These are phyloP conservation scores for Akanthomyces uredinophilus DNA, from an alignment of 2,329 filamentous ascomycete species.

Conservation along the genomic window DNA sequence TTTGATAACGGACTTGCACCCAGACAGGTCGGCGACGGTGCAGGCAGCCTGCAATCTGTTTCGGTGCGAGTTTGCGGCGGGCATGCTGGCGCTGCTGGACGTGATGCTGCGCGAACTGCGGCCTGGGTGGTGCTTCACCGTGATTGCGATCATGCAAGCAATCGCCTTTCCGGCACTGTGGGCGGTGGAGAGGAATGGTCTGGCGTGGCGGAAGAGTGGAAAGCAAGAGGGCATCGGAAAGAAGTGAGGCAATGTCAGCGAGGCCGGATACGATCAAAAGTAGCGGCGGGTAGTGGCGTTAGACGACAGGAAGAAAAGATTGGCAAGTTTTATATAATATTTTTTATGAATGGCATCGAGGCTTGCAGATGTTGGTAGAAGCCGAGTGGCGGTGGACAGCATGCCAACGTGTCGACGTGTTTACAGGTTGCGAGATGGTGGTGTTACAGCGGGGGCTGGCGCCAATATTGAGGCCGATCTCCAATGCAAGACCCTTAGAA, in stretches of 20 bases:
- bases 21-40: neutral
- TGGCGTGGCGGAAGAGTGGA: neutral
- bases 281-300: no score
- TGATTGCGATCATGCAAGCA: slow-evolving; percentile 7
- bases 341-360: neutral
- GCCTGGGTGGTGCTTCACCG: slow-evolving; percentile 1
- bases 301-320: neutral
- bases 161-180: slow-evolving; percentile 7
- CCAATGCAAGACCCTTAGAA: no score
- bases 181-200: neutral
- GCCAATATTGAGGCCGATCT: no score
- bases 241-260: neutral
- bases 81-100: slow-evolving; percentile 7
- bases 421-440: neutral
- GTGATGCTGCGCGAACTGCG: slow-evolving; percentile 1
- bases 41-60: slow-evolving; percentile 7
- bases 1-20: neutral
- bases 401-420: neutral
- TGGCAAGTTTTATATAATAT: no score
- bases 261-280: neutral
- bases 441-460: no score
- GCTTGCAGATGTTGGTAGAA: neutral
- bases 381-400: neutral
- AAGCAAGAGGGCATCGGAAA: slow-evolving; percentile 8
- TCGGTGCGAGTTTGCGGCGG: slow-evolving; percentile 6